A percentile compares a stretch with the other conserved stretches of the same genome.
These are phyloP conservation scores for Amaranthus hypochondriacus DNA, from an alignment of 148 eudicot species.

Conservation along the genomic window DNA sequence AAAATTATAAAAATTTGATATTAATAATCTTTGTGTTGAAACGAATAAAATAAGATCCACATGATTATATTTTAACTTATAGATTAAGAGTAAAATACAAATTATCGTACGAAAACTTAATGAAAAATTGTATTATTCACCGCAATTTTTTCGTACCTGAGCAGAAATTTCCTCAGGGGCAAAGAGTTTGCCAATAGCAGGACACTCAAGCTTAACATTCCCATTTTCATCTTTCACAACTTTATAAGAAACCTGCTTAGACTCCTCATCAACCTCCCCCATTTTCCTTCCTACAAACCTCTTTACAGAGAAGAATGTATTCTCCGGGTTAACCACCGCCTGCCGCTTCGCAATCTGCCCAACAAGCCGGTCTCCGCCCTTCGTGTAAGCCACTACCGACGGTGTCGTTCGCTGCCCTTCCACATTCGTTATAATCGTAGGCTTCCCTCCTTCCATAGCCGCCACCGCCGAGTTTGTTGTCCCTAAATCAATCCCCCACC, in stretches of 20 bases:
- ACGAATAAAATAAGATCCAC: too few relatives aligned
- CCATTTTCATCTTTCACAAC: conserved; percentile 69
- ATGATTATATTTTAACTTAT: too few relatives aligned
- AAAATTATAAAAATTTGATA: too few relatives aligned
- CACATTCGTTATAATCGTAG: conserved; percentile 53
- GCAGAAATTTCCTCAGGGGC: conserved; percentile 73
- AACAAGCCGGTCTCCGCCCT: conserved; percentile 45
- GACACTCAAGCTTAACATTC: conserved; percentile 66
- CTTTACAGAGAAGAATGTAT: conserved; percentile 44
- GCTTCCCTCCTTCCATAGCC: conserved; percentile 77
- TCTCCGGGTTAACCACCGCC: conserved; percentile 46
- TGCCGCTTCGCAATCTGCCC: conserved; percentile 61
- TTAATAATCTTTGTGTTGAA: too few relatives aligned
- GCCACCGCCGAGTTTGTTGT: conserved; percentile 76
- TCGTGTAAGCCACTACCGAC: conserved; percentile 65
- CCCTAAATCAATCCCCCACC: conserved; percentile 71
- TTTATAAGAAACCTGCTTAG: conserved; percentile 62
- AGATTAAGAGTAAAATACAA: too few relatives aligned
- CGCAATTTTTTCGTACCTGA: too few relatives aligned
- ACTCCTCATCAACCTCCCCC: conserved; percentile 62
- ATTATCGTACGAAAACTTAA: too few relatives aligned
- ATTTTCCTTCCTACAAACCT: conserved; percentile 40
- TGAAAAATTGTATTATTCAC: too few relatives aligned
- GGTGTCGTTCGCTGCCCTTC: conserved; percentile 78
- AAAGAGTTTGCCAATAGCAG: conserved; percentile 59